A percentile compares a stretch with the other conserved stretches of the same genome.
Evolutionary conservation across 352 stramenopile genomes (phyloP).

Genomic region (Stramenopiles sp.): DNA sequence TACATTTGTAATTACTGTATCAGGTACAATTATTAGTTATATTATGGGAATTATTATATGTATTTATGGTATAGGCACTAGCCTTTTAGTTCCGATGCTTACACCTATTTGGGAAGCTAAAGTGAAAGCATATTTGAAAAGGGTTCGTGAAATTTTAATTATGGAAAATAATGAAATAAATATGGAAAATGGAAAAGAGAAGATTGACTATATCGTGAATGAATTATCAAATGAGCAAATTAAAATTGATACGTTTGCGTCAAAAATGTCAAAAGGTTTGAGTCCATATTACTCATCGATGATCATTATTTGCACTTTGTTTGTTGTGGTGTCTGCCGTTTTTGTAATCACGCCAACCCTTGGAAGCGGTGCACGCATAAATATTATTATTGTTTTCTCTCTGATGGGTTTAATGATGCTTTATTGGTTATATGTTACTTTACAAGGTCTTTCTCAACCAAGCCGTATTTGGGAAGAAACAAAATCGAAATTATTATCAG

Average conservation of each 20-base stretch:
- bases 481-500: neutral
- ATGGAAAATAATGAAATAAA: neutral
- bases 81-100: neutral
- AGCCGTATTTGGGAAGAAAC: slow-evolving; percentile 7
- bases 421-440: neutral
- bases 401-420: neutral
- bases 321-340: neutral
- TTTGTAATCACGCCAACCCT: neutral
- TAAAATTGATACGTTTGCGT: neutral
- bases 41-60: neutral
- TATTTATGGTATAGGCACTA: neutral
- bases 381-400: neutral
- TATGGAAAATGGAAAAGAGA: neutral
- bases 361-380: neutral
- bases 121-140: slow-evolving; percentile 5
- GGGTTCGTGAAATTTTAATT: neutral
- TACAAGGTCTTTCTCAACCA: neutral
- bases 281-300: neutral
- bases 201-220: neutral
- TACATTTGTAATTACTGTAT: neutral
- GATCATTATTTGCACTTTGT: neutral
- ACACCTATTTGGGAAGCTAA: neutral
- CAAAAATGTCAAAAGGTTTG: neutral
- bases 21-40: neutral
- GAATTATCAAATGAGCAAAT: neutral